Evolutionary conservation across 2,329 filamentous ascomycete genomes (phyloP), one percentile per base, ranked within the genome.

Genomic region (Sporothrix protearum): DNA sequence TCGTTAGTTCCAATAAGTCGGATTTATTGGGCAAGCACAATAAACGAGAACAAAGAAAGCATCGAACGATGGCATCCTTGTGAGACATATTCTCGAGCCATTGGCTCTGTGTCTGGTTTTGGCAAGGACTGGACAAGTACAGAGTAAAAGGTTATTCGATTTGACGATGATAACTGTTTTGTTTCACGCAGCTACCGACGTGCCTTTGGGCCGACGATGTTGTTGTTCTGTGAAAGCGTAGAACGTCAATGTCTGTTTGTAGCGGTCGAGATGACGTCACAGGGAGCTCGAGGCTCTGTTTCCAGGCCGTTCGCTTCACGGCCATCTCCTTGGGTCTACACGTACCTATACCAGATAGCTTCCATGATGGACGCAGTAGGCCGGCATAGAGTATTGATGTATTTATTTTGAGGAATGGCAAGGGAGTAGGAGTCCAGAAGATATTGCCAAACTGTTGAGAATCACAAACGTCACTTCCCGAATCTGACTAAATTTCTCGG

Each of bases 231-330:
- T 47, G 3, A 19, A 12, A 2, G 14, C n/a, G 19, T 10, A 25
- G 33, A 1, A 63, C n/a, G n/a, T n/a, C n/a, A 33, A 33, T 9
- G 33, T 22, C 30, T 39, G 8, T 42, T 33, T 61, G 33, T 19
- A 61, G n/a, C 39, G 14, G 39, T 9, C 42, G 14, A 64, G 19
- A 64, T 64, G 61, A 64, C 61, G 61, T 64, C 47, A 64, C 39
- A 64, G 22, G 57, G 36, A 7, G 22, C n/a, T 9, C n/a, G 22
- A 25, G n/a, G 49, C 14, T 53, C 53, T 33, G 53, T 8, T 16
- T 16, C 3, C 28, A 19, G 28, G 28, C 28, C 53, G n/a, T n/a
- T 28, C 53, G 10, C 53, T 30, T 12, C n/a, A 12, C 22, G 14
- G 10, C 47, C n/a, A 12, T 30, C 9, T 55, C 0, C 51, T 55